These are phyloP conservation scores for Rutstroemia sydowiana DNA, from an alignment of 2,329 filamentous ascomycete genomes.

Conservation along the genomic window DNA sequence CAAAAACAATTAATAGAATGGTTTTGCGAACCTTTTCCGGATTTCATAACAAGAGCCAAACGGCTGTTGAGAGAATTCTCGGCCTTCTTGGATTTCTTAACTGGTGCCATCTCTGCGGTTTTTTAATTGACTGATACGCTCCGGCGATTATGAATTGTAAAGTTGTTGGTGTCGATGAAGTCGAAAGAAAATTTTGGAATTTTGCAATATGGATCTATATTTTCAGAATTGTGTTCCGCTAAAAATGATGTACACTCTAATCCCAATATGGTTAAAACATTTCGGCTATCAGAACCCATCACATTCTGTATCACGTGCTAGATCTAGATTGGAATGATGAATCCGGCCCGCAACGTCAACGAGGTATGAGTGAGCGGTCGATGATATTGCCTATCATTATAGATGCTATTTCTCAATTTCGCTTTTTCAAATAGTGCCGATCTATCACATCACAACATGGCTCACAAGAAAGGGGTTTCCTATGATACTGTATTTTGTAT, in stretches of 20 bases:
- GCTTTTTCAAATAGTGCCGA: no score
- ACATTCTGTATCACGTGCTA: no score
- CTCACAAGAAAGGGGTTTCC: no score
- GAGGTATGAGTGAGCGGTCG: no score
- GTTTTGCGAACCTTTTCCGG: conserved; percentile 45
- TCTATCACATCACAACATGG: no score
- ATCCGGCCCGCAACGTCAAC: no score
- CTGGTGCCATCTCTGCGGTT: conserved; percentile 41
- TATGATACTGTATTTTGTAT: no score
- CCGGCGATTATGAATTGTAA: conserved; percentile 24
- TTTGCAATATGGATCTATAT: not conserved
- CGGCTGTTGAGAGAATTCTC: conserved; percentile 65
- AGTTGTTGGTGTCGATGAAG: conserved; percentile 8
- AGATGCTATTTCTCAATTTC: no score
- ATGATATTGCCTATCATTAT: no score
- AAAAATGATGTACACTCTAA: not conserved
- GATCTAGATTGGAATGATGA: no score
- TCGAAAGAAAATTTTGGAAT: not conserved
- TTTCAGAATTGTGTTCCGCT: not conserved
- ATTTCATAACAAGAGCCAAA: conserved; percentile 57
- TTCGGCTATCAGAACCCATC: no score
- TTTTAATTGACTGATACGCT: conserved; percentile 31
- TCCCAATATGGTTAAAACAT: not conserved
- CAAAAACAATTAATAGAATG: not conserved
- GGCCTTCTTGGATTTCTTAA: conserved; percentile 76